A percentile compares a stretch with the other conserved stretches of the same genome.
Evolutionary conservation across 176 grass and related monocot genomes (phyloP).

Genomic region (sorghum (Sorghum bicolor)): Sorghum_bicolor_NCBIv3 NC_012871.2:1036501-1037000

Average conservation of each 20-base stretch:
- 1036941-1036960: slow-evolving; percentile 77
- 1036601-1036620: neutral
- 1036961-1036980: slow-evolving; percentile 49
- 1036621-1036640: neutral
- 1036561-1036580: no score
- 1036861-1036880: neutral
- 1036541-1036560: neutral
- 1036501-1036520: neutral
- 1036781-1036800: slow-evolving; percentile 12
- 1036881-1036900: no score
- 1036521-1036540: neutral
- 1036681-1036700: neutral
- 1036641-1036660: neutral
- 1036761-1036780: neutral
- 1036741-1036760: slow-evolving; percentile 17
- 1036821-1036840: neutral
- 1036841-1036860: slow-evolving; percentile 7
- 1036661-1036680: neutral
- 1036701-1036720: neutral
- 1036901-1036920: neutral
- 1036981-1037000: slow-evolving; percentile 38
- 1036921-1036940: slow-evolving; percentile 16
- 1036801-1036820: slow-evolving; percentile 2
- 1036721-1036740: slow-evolving; percentile 12
- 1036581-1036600: neutral